These are phyloP conservation scores for Chionographis japonica DNA, from an alignment of 106 monocot genomes.

Conservation along the genomic window DNA sequence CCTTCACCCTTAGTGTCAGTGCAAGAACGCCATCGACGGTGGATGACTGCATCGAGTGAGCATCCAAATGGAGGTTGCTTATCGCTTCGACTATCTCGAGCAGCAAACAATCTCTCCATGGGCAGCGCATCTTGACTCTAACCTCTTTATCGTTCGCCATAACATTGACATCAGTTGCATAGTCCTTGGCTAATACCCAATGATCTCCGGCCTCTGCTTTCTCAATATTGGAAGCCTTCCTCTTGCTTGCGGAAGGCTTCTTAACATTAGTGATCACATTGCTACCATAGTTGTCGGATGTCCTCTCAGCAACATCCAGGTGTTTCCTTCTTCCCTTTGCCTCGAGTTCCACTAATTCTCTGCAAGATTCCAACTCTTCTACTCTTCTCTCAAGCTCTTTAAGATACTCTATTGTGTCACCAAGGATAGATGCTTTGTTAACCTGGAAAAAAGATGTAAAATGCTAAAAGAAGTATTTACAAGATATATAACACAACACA, in stretches of 20 bases:
- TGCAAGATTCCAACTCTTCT: slow-evolving; percentile 56
- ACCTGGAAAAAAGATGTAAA: slow-evolving; percentile 23
- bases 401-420: slow-evolving; percentile 65
- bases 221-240: slow-evolving; percentile 33
- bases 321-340: slow-evolving; percentile 26
- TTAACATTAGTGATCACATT: slow-evolving; percentile 10
- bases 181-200: slow-evolving; percentile 27
- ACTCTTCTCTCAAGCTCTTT: slow-evolving; percentile 75
- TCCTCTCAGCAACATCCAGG: slow-evolving; percentile 49
- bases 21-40: slow-evolving; percentile 27
- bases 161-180: slow-evolving; percentile 39
- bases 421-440: slow-evolving; percentile 72
- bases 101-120: slow-evolving; percentile 71
- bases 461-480: too few relatives aligned
- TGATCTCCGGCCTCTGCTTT: slow-evolving; percentile 21
- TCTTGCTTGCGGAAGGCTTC: slow-evolving; percentile 31
- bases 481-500: too few relatives aligned
- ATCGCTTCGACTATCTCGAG: slow-evolving; percentile 64
- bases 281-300: slow-evolving; percentile 62
- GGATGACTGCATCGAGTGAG: slow-evolving; percentile 69
- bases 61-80: slow-evolving; percentile 53
- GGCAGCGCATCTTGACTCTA: slow-evolving; percentile 57
- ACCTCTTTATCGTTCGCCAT: slow-evolving; percentile 60
- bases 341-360: slow-evolving; percentile 20
- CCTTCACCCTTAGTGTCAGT: slow-evolving; percentile 71